Percentiles rank a stretch among this genome's conserved stretches.
Conservation (phyloP, 2,329 filamentous ascomycete species). For the Pleoardoris graminearum region DNA sequence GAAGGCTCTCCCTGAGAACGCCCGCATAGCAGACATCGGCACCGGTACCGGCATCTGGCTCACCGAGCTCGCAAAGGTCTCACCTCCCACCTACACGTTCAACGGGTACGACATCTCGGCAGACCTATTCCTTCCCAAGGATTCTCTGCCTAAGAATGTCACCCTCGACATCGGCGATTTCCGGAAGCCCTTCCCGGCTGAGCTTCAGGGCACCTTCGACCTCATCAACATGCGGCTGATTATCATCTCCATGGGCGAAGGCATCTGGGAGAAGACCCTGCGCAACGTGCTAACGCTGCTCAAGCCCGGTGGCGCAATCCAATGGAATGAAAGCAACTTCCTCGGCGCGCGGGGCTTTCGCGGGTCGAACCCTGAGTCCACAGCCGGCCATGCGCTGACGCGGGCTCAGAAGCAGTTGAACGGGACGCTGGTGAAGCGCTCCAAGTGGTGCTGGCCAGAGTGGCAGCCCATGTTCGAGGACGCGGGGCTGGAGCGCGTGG, state of each 20-base stretch:
- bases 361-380: slow-evolving; percentile 9
- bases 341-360: slow-evolving; percentile 27
- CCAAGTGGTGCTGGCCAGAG: slow-evolving; percentile 30
- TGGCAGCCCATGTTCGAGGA: slow-evolving; percentile 20
- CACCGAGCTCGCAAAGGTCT: slow-evolving; percentile 23
- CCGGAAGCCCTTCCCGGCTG: slow-evolving; percentile 30
- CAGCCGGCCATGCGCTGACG: slow-evolving; percentile 26
- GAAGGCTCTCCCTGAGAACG: slow-evolving; percentile 19
- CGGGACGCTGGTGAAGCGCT: slow-evolving; percentile 21
- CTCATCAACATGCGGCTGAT: slow-evolving; percentile 37
- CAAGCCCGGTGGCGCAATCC: slow-evolving; percentile 34
- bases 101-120: slow-evolving; percentile 36
- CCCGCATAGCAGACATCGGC: slow-evolving; percentile 36
- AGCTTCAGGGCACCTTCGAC: slow-evolving; percentile 32
- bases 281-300: slow-evolving; percentile 29
- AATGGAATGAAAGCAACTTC: slow-evolving; percentile 39
- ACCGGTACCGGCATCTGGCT: slow-evolving; percentile 40
- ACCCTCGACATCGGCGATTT: slow-evolving; percentile 29
- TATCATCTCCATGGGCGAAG: slow-evolving; percentile 31
- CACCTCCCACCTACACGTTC: slow-evolving; percentile 27
- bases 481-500: slow-evolving; percentile 22
- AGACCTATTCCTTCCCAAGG: slow-evolving; percentile 24
- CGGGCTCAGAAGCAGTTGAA: slow-evolving; percentile 27
- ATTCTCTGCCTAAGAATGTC: slow-evolving; percentile 26
- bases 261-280: slow-evolving; percentile 28